A percentile compares a stretch with the other conserved stretches of the same genome.
phyloP scores from a whole-genome alignment of 164 flowering plant genomes.

The Dillenia suffruticosa region DNA sequence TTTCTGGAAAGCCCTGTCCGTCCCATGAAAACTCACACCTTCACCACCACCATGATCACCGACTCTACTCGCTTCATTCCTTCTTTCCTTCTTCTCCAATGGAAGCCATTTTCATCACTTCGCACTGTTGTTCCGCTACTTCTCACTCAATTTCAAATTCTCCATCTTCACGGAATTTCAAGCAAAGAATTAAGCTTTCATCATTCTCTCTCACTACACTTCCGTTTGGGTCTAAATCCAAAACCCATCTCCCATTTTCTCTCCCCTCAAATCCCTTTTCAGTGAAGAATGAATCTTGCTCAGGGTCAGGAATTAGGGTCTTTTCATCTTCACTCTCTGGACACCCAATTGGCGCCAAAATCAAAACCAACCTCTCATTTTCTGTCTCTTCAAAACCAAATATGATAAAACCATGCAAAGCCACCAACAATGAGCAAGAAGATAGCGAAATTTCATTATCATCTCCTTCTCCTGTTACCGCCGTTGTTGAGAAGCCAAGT shows the following conservation, averaged over 20 bases:
- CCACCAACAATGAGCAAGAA: conserved; percentile 30
- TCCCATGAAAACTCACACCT: conserved; percentile 2
- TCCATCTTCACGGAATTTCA: conserved; percentile 13
- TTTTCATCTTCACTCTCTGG: too few relatives aligned
- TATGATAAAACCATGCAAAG: conserved; percentile 21
- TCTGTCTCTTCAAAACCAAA: conserved; percentile 9
- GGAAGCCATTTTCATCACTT: conserved; percentile 16
- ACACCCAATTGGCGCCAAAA: too few relatives aligned
- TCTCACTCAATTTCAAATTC: conserved; percentile 16
- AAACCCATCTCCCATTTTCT: conserved; percentile 13
- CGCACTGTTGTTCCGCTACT: conserved; percentile 11
- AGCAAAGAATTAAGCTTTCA: conserved; percentile 1
- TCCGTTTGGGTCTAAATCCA: conserved; percentile 7
- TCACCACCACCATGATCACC: conserved; percentile 7
- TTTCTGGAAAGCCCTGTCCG: conserved; percentile 34
- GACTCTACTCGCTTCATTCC: conserved; percentile 1
- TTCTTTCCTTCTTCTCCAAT: conserved; percentile 7
- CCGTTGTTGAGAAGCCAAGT: conserved; percentile 22
- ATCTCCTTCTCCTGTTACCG: conserved; percentile 27
- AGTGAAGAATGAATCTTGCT: too few relatives aligned
- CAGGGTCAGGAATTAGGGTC: too few relatives aligned
- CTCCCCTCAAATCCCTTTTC: conserved; percentile 2
- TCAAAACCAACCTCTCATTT: conserved; percentile 10
- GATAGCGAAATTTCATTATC: conserved; percentile 26
- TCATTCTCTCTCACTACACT: conserved; percentile 10